Evolutionary conservation across 2,329 filamentous ascomycete genomes (phyloP).

Genomic region (Geoglossum cookeanum): DNA sequence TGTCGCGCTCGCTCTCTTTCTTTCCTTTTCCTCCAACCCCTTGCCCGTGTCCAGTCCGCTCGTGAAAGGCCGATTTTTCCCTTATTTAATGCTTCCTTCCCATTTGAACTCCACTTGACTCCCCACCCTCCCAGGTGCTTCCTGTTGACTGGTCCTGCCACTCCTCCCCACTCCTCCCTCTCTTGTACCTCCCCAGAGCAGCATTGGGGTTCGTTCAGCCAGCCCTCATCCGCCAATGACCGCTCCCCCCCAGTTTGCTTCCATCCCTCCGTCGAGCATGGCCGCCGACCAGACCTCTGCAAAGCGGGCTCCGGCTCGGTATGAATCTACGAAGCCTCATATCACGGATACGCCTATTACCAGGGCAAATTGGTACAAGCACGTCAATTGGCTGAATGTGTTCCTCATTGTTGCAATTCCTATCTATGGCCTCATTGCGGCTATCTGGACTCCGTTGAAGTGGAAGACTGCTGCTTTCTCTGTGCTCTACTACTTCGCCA

Average conservation of each 20-base stretch:
- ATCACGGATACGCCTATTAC: constrained; percentile 72
- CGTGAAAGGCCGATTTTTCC: background rate
- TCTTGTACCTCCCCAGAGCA: background rate
- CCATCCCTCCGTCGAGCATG: constrained; percentile 25
- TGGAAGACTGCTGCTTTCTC: constrained; percentile 55
- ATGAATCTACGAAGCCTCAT: constrained; percentile 56
- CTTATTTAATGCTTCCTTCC: constrained; percentile 2
- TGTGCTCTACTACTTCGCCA: constrained; percentile 66
- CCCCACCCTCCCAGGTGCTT: too few species aligned
- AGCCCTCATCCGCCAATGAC: constrained; percentile 22
- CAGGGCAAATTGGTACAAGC: constrained; percentile 69
- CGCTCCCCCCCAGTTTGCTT: constrained; percentile 30
- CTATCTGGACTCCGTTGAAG: constrained; percentile 61
- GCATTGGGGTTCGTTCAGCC: background rate
- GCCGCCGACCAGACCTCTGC: constrained; percentile 26
- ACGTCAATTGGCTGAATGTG: constrained; percentile 87
- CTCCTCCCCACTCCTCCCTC: background rate
- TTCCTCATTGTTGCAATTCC: constrained; percentile 64
- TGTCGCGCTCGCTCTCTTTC: background rate
- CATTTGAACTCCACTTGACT: background rate
- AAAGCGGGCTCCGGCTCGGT: constrained; percentile 31
- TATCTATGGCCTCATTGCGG: constrained; percentile 48
- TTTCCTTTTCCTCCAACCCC: background rate
- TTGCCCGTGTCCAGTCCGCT: background rate
- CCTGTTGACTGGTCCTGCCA: too few species aligned